These are phyloP conservation scores for Physcomitrium patens DNA, from an alignment of 225 moss, liverwort and hornwort species.

Conservation along the genomic window DNA sequence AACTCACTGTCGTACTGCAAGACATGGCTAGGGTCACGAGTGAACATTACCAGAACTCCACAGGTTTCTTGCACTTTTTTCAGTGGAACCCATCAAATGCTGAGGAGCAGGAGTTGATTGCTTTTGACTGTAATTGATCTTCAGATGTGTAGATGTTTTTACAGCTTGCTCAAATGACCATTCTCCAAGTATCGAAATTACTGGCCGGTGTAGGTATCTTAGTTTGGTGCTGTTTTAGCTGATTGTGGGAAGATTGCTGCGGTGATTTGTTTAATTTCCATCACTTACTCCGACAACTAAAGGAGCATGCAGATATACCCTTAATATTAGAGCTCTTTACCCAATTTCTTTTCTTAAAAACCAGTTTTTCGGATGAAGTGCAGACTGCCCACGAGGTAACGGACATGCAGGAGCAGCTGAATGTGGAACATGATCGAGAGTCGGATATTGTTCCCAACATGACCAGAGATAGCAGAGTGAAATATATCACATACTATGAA, in stretches of 20 bases:
- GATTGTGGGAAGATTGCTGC: slow-evolving; percentile 18
- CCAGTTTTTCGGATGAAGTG: slow-evolving; percentile 25
- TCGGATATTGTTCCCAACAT: slow-evolving; percentile 74
- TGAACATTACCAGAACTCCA: slow-evolving; percentile 93
- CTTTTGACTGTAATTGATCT: slow-evolving; percentile 10
- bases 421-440: slow-evolving; percentile 67
- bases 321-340: background rate
- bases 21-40: slow-evolving; percentile 89
- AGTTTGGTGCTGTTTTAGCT: slow-evolving; percentile 9
- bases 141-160: slow-evolving; percentile 14
- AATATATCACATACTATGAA: slow-evolving; percentile 91
- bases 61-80: slow-evolving; percentile 59
- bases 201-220: slow-evolving; percentile 3
- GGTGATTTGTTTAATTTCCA: background rate
- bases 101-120: slow-evolving; percentile 21
- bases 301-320: slow-evolving; percentile 1
- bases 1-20: slow-evolving; percentile 93
- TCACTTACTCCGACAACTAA: background rate
- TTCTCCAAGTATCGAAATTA: slow-evolving; percentile 1
- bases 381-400: slow-evolving; percentile 88
- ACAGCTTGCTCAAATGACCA: slow-evolving; percentile 3
- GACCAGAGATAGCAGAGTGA: slow-evolving; percentile 76
- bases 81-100: slow-evolving; percentile 5
- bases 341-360: slow-evolving; percentile 11
- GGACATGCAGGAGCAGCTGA: slow-evolving; percentile 89